Percentiles rank a stretch among this genome's conserved stretches.
phyloP scores from a whole-genome alignment of 2,329 filamentous ascomycete species.

The Clonostachys sp. region DNA sequence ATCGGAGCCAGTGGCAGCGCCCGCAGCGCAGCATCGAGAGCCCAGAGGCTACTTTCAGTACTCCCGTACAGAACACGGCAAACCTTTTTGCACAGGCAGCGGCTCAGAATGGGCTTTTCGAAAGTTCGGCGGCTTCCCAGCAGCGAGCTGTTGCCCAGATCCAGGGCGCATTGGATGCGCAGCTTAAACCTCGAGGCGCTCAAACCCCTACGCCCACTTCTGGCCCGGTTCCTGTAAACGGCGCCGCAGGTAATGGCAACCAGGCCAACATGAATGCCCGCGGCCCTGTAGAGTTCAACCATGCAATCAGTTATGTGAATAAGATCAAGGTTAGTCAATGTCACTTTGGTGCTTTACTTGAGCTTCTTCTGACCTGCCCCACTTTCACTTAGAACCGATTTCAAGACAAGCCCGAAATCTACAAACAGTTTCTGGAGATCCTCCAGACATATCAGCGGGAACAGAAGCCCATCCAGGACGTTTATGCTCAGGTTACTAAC shows the following conservation, averaged over 20 bases:
- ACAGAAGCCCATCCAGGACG: slow-evolving; percentile 96
- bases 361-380: background rate
- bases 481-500: slow-evolving; percentile 93
- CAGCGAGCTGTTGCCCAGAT: slow-evolving; percentile 22
- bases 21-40: slow-evolving; percentile 44
- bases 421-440: slow-evolving; percentile 98
- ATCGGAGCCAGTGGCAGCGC: slow-evolving; percentile 49
- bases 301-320: slow-evolving; percentile 98
- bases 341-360: background rate
- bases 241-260: slow-evolving; percentile 38
- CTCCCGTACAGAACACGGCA: slow-evolving; percentile 46
- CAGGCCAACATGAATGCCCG: slow-evolving; percentile 66
- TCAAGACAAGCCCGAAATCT: slow-evolving; percentile 93
- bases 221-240: slow-evolving; percentile 56
- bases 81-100: slow-evolving; percentile 40
- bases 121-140: slow-evolving; percentile 15
- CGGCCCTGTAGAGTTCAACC: slow-evolving; percentile 96
- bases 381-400: slow-evolving; percentile 73
- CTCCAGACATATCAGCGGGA: slow-evolving; percentile 97
- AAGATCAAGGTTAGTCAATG: slow-evolving; percentile 82
- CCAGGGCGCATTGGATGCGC: slow-evolving; percentile 29
- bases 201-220: slow-evolving; percentile 55
- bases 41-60: slow-evolving; percentile 57
- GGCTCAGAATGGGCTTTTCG: slow-evolving; percentile 25
- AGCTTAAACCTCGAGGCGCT: slow-evolving; percentile 44